Conservation (phyloP, 768 basidiomycete genomes). For the Polyporus arcularius region DNA sequence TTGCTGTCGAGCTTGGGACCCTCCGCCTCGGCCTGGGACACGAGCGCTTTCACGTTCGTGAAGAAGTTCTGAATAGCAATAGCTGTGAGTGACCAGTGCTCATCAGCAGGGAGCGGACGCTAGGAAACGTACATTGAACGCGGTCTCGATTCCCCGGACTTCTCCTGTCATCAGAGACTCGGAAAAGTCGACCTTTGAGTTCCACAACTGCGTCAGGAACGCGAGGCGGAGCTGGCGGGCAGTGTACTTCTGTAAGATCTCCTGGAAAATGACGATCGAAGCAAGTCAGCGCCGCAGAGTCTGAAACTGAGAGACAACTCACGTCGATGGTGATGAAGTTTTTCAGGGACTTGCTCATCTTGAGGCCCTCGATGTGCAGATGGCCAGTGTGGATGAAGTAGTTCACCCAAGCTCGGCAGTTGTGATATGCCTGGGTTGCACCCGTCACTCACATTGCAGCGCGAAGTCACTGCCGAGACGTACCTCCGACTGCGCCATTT, state of each 20-base stretch:
- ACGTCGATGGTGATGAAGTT: slow-evolving; percentile 98
- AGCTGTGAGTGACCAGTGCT: background rate
- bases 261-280: slow-evolving; percentile 45
- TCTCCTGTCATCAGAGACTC: slow-evolving; percentile 87
- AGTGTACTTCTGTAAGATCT: slow-evolving; percentile 80
- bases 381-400: slow-evolving; percentile 99
- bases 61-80: slow-evolving; percentile 82
- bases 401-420: slow-evolving; percentile 93
- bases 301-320: slow-evolving; percentile 27
- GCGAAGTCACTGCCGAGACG: background rate
- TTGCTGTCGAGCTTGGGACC: slow-evolving; percentile 55
- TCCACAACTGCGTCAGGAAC: slow-evolving; percentile 92
- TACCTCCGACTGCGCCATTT: slow-evolving; percentile 96
- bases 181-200: slow-evolving; percentile 91
- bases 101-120: slow-evolving; percentile 1
- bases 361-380: slow-evolving; percentile 95
- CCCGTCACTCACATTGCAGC: slow-evolving; percentile 13
- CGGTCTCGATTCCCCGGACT: slow-evolving; percentile 79
- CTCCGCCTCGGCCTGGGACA: slow-evolving; percentile 55
- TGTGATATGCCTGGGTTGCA: slow-evolving; percentile 78
- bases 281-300: slow-evolving; percentile 7
- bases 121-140: slow-evolving; percentile 70
- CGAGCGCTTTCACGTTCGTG: slow-evolving; percentile 78
- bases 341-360: slow-evolving; percentile 99
- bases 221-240: slow-evolving; percentile 89